Percentiles rank a stretch among this genome's conserved stretches.
Conservation (phyloP, 1,284 basidiomycete genomes). For the Porodaedalea pini region DNA sequence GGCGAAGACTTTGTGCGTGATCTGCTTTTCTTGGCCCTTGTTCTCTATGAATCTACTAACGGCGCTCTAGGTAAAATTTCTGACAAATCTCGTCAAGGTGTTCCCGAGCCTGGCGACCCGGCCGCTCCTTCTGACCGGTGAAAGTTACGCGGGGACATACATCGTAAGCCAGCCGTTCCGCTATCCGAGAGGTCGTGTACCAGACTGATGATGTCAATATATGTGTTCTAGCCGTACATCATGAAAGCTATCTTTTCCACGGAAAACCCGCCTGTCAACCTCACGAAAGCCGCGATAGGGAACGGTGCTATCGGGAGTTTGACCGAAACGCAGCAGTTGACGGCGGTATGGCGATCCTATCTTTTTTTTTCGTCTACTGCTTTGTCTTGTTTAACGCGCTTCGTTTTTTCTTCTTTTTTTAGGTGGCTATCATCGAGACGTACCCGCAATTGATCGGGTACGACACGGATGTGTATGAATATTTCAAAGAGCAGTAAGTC, state of each 20-base stretch:
- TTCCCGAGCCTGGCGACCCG: constrained; percentile 60
- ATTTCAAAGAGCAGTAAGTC: constrained; percentile 64
- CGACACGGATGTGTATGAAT: constrained; percentile 58
- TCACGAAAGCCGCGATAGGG: constrained; percentile 67
- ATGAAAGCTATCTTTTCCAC: constrained; percentile 62
- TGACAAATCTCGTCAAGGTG: constrained; percentile 61
- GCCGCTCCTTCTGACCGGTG: constrained; percentile 59
- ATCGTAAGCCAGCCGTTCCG: constrained; percentile 41
- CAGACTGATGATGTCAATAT: background rate
- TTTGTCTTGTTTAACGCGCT: background rate
- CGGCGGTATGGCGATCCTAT: constrained; percentile 41
- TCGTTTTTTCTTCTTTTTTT: constrained; percentile 10
- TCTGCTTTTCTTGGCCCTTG: constrained; percentile 19
- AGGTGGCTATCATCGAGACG: constrained; percentile 60
- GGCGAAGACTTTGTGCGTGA: constrained; percentile 58
- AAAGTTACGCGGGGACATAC: constrained; percentile 65
- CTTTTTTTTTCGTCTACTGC: background rate
- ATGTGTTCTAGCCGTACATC: constrained; percentile 62
- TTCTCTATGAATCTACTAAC: background rate
- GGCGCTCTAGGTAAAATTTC: constrained; percentile 52
- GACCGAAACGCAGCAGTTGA: constrained; percentile 46
- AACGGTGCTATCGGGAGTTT: constrained; percentile 54
- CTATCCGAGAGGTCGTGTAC: background rate
- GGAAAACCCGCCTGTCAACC: constrained; percentile 57
- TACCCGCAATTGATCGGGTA: constrained; percentile 73